phyloP scores from a whole-genome alignment of 306 rosid species.

The Glycine soja region DNA sequence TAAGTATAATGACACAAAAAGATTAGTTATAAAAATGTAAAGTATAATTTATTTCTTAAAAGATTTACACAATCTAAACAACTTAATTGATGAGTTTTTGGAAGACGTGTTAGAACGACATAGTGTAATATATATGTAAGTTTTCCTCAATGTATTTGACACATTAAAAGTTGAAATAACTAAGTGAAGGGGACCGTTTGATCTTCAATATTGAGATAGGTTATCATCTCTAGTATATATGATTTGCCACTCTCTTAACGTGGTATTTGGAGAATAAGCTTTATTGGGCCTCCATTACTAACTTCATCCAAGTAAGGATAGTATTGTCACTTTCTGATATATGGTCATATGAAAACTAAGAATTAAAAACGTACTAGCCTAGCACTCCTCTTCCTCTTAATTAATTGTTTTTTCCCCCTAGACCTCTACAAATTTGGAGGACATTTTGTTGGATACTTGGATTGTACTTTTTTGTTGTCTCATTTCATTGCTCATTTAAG shows the following conservation, averaged over 20 bases:
- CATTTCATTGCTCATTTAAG: not conserved
- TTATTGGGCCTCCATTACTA: not conserved
- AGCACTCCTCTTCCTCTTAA: not conserved
- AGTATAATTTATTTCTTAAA: too few species aligned
- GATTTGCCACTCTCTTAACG: not conserved
- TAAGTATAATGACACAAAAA: too few species aligned
- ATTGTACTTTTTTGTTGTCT: not conserved
- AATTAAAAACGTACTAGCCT: not conserved
- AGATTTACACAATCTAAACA: too few species aligned
- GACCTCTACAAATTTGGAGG: not conserved
- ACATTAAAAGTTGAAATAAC: not conserved
- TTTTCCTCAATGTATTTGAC: too few species aligned
- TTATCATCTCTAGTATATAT: not conserved
- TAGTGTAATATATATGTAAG: too few species aligned
- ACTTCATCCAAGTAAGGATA: not conserved
- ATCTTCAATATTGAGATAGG: not conserved
- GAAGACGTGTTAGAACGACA: too few species aligned
- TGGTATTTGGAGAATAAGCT: not conserved
- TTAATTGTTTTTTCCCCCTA: not conserved
- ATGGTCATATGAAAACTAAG: not conserved
- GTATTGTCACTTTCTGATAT: slow-evolving; percentile 29
- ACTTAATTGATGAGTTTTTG: too few species aligned
- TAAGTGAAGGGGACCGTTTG: not conserved
- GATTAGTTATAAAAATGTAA: too few species aligned
- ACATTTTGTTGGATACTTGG: not conserved